Evolutionary conservation across 345 rosid genomes (phyloP), one percentile per base, ranked within the genome.

Genomic region (Odontarrhena argentea): DNA sequence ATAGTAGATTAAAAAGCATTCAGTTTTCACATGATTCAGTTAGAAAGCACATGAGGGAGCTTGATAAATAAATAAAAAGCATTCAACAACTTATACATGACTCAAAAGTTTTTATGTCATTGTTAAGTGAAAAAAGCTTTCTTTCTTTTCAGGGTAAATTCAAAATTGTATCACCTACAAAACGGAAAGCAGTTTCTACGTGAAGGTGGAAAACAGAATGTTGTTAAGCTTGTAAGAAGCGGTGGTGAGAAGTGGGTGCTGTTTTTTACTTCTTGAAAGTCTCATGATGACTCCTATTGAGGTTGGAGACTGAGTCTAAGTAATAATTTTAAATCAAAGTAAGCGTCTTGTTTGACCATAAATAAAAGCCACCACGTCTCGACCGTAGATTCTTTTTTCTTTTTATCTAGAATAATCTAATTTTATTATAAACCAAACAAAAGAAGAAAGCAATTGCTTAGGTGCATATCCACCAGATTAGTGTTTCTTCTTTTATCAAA

Each of bases 61-160:
- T 36, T 46, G 1, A 28, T 43, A 1, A 50, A 2, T 5, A 15
- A 18, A 6, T 4, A 26, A 28, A 50, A 43, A 43, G 38, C 30
- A 34, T 35, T 61, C 25, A 62, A 35, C 25, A 62, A 35, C 47
- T 35, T 62, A 50, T 56, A 70, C 69, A 46, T 71, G 55, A 38
- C 38, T 37, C 12, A 1, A 48, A 63, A 28, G 36, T 13, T 14
- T 14, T 13, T 13, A 26, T 15, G 68, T 13, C 48, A 40, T 9
- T 9, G 14, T 50, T 25, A 63, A 38, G 24, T 49, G 32, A 7
- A n/a, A 28, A 28, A 63, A 9, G 4, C n/a, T 54, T 25, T 53
- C 24, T 37, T 63, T 53, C 14, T 49, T 42, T 48, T 25, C 55
- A 57, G 56, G 68, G 41, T 41, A 26, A 6, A 34, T 18, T 30